Percentiles rank a stretch among this genome's conserved stretches.
These are phyloP conservation scores for Saccharomycopsis vini DNA, from an alignment of 805 yeast species.

Conservation along the genomic window DNA sequence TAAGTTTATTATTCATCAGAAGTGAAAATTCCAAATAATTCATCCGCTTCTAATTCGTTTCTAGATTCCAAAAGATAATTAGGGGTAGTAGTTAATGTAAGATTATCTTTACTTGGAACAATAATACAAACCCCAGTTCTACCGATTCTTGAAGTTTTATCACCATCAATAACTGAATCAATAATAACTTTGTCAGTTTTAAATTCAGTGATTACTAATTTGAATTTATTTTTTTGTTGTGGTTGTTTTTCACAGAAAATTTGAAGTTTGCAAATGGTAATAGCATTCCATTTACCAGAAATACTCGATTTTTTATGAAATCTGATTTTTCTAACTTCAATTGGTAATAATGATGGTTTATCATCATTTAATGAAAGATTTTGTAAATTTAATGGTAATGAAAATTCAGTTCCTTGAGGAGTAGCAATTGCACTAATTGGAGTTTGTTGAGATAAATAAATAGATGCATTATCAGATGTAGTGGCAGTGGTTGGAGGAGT, in stretches of 20 bases:
- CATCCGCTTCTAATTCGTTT: conserved; percentile 15
- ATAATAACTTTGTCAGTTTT: conserved; percentile 14
- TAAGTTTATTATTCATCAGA: too few species aligned
- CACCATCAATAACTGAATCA: conserved; percentile 12
- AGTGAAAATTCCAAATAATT: conserved; percentile 10
- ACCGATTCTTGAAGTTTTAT: conserved; percentile 13
- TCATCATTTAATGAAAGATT: neutral
- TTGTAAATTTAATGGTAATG: neutral
- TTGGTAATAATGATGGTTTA: neutral
- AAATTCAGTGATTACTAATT: conserved; percentile 11
- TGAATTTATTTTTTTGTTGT: neutral
- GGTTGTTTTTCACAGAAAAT: neutral
- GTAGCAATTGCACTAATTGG: neutral
- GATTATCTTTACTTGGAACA: conserved; percentile 16
- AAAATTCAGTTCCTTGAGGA: neutral
- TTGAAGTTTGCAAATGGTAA: conserved; percentile 12
- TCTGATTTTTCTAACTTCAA: conserved; percentile 14
- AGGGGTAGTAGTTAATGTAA: conserved; percentile 5
- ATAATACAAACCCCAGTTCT: conserved; percentile 15
- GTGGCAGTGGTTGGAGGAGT: neutral
- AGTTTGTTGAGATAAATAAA: neutral
- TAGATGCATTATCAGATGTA: neutral
- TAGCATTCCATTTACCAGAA: conserved; percentile 19
- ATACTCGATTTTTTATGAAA: conserved; percentile 17
- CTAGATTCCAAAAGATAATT: conserved; percentile 17